These are phyloP conservation scores for Nicotiana tabacum DNA, from an alignment of 257 asterid genomes.

Conservation along the genomic window DNA sequence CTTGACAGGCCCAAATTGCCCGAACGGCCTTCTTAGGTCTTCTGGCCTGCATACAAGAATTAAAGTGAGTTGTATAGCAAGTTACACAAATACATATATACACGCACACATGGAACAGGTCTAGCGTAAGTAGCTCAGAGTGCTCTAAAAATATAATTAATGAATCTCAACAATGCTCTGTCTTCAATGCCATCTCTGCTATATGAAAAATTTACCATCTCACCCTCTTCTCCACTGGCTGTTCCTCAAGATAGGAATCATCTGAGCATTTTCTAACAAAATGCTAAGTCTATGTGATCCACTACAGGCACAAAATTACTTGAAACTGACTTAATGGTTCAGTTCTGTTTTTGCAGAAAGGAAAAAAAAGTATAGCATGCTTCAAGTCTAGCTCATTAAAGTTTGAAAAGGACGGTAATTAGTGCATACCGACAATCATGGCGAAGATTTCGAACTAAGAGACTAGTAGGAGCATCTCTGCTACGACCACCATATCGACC, in stretches of 20 bases:
- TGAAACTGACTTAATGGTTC: too few species aligned
- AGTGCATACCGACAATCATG: constrained; percentile 70
- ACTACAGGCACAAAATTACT: neutral
- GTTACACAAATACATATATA: neutral
- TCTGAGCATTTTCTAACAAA: neutral
- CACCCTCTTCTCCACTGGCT: too few species aligned
- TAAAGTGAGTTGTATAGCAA: neutral
- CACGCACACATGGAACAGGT: neutral
- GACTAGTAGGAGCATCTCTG: constrained; percentile 81
- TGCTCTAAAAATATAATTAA: too few species aligned
- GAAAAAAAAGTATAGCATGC: neutral
- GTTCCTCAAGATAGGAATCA: neutral
- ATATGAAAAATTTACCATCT: neutral
- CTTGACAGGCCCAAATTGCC: constrained; percentile 26
- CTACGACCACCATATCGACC: constrained; percentile 55
- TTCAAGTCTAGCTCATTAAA: neutral
- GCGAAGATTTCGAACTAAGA: constrained; percentile 88
- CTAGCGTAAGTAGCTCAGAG: neutral
- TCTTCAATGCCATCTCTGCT: neutral
- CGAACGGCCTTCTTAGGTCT: constrained; percentile 24
- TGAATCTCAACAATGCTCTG: neutral
- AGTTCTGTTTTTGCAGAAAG: neutral
- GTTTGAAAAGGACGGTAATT: neutral
- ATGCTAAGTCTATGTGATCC: neutral
- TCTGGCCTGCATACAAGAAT: constrained; percentile 15